Evolutionary conservation across 768 basidiomycete species (phyloP).

Genomic region (Amanita thiersii): DNA sequence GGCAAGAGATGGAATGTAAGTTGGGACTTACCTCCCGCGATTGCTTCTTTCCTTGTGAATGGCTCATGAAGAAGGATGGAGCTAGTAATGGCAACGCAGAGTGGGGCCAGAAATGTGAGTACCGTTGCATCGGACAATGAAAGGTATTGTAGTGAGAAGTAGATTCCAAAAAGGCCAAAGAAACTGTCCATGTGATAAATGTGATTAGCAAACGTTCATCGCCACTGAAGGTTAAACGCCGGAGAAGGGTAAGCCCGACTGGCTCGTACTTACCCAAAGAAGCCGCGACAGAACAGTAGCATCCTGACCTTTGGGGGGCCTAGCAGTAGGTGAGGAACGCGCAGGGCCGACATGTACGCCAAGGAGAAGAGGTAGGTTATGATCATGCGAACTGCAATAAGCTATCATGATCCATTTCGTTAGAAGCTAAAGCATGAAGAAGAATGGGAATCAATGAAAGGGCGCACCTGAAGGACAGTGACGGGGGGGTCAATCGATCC

Average conservation of each 20-base stretch:
- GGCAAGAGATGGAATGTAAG: background rate
- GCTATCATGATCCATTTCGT: slow-evolving; percentile 55
- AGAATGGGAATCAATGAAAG: no score
- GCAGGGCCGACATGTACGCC: slow-evolving; percentile 22
- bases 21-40: slow-evolving; percentile 34
- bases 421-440: slow-evolving; percentile 65
- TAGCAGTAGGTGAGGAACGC: slow-evolving; percentile 30
- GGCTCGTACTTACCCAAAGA: slow-evolving; percentile 44
- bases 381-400: slow-evolving; percentile 3
- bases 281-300: slow-evolving; percentile 49
- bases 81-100: slow-evolving; percentile 55
- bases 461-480: background rate
- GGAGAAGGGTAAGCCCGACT: background rate
- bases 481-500: background rate
- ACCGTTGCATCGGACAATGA: slow-evolving; percentile 75
- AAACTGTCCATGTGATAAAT: slow-evolving; percentile 73
- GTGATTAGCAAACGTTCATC: slow-evolving; percentile 56
- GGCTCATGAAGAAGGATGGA: slow-evolving; percentile 61
- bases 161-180: slow-evolving; percentile 61
- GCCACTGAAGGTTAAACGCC: slow-evolving; percentile 6
- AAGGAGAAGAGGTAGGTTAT: slow-evolving; percentile 2
- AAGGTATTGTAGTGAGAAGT: slow-evolving; percentile 66
- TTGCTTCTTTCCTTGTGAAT: slow-evolving; percentile 43
- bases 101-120: slow-evolving; percentile 67
- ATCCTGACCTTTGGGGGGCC: slow-evolving; percentile 64